Evolutionary conservation across 441 rosid genomes (phyloP).

Genomic region (Populus hybrid): DNA sequence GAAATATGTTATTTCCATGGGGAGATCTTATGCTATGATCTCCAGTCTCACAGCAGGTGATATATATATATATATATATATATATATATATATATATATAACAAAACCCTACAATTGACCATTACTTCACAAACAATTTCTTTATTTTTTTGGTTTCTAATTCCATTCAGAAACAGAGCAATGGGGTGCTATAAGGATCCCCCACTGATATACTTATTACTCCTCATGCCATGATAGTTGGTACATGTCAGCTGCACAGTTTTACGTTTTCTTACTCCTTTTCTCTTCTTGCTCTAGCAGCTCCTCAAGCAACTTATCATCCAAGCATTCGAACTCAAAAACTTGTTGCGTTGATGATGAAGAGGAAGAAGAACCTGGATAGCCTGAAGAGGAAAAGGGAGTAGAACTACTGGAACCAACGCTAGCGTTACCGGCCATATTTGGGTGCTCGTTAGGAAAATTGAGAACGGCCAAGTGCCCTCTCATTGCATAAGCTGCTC

Average conservation of each 20-base stretch:
- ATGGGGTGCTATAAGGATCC: neutral
- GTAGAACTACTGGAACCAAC: slow-evolving; percentile 8
- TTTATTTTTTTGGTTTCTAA: neutral
- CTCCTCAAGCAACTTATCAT: slow-evolving; percentile 64
- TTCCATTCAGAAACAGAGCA: neutral
- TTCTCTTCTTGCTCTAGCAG: slow-evolving; percentile 64
- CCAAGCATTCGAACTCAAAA: slow-evolving; percentile 69
- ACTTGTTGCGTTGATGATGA: slow-evolving; percentile 40
- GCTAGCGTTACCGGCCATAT: slow-evolving; percentile 16
- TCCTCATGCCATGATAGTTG: neutral
- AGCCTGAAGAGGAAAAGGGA: slow-evolving; percentile 1
- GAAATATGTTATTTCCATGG: neutral
- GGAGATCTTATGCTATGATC: neutral
- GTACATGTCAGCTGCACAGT: slow-evolving; percentile 45
- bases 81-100: too few relatives aligned
- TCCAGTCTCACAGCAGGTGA: neutral
- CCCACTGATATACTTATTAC: neutral
- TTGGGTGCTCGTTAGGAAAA: slow-evolving; percentile 62
- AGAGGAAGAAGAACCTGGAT: slow-evolving; percentile 27
- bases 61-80: too few relatives aligned
- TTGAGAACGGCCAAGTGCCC: slow-evolving; percentile 71
- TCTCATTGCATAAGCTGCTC: slow-evolving; percentile 74
- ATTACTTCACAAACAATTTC: too few relatives aligned
- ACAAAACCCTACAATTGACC: neutral
- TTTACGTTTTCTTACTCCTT: slow-evolving; percentile 27